These are phyloP conservation scores for Calendula officinalis DNA, from an alignment of 129 eudicot genomes.

Conservation along the genomic window DNA sequence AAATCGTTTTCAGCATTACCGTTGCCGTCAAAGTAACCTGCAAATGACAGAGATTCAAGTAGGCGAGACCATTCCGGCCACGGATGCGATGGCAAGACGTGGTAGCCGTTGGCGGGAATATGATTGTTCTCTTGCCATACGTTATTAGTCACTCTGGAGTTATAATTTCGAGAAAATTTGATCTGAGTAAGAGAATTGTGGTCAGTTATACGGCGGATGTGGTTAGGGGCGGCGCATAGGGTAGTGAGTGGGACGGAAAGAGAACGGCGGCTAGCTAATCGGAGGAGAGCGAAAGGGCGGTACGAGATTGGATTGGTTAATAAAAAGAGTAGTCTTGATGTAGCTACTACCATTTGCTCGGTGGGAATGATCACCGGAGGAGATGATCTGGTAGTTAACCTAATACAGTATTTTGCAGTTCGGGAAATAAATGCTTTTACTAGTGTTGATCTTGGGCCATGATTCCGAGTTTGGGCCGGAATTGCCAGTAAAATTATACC, in stretches of 20 bases:
- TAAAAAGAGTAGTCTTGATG: slow-evolving; percentile 45
- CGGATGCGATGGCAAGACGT: slow-evolving; percentile 30
- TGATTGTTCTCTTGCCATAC: slow-evolving; percentile 20
- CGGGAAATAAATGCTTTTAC: neutral
- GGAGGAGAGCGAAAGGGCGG: slow-evolving; percentile 35
- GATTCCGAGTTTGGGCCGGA: neutral
- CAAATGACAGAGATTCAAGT: slow-evolving; percentile 30
- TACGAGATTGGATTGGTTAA: slow-evolving; percentile 41
- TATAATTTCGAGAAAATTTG: slow-evolving; percentile 24
- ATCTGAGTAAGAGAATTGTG: slow-evolving; percentile 11
- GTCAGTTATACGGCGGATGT: slow-evolving; percentile 1
- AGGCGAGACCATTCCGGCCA: slow-evolving; percentile 70
- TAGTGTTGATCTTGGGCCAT: neutral
- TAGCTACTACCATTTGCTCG: slow-evolving; percentile 26
- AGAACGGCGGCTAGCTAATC: slow-evolving; percentile 23
- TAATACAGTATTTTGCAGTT: slow-evolving; percentile 7
- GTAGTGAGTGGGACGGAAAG: slow-evolving; percentile 15
- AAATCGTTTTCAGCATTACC: slow-evolving; percentile 33
- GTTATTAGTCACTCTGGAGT: slow-evolving; percentile 33
- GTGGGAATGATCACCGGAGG: slow-evolving; percentile 24
- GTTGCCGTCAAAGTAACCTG: slow-evolving; percentile 27
- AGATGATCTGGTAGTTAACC: slow-evolving; percentile 13
- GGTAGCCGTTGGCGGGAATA: too few relatives aligned
- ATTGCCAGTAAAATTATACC: neutral
- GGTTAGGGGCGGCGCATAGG: slow-evolving; percentile 16